phyloP scores from a whole-genome alignment of 768 basidiomycete genomes.

The Suillus alpinus region DNA sequence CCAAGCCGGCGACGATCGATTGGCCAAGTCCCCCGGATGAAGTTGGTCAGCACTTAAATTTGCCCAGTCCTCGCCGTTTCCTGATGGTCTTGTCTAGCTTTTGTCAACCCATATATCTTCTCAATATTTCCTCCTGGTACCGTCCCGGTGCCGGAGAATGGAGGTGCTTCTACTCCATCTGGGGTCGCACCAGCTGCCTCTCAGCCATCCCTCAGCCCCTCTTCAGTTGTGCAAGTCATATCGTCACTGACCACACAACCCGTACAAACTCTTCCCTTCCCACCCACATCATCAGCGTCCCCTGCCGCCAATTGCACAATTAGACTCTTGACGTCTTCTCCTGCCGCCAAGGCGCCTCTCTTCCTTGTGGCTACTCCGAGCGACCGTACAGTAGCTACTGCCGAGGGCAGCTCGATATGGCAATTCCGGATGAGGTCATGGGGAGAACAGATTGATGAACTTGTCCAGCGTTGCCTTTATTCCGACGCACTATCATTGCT shows the following conservation, averaged over 20 bases:
- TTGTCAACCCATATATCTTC: conserved; percentile 75
- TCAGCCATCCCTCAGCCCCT: conserved; percentile 40
- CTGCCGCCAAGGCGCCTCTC: conserved; percentile 48
- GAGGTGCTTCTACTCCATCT: conserved; percentile 17
- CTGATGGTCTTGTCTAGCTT: conserved; percentile 49
- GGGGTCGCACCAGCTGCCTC: conserved; percentile 23
- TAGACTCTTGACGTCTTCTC: conserved; percentile 62
- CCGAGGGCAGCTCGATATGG: conserved; percentile 82
- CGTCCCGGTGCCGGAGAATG: conserved; percentile 35
- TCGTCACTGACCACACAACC: conserved; percentile 65
- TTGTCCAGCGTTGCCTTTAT: conserved; percentile 67
- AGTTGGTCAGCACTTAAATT: conserved; percentile 48
- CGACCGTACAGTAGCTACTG: conserved; percentile 60
- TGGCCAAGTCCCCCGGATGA: conserved; percentile 88
- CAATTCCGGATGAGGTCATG: conserved; percentile 66
- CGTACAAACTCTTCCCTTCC: conserved; percentile 63
- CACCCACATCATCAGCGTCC: conserved; percentile 34
- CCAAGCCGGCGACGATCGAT: conserved; percentile 49
- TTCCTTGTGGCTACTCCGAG: conserved; percentile 72
- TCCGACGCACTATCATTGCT: conserved; percentile 78
- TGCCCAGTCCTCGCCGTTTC: conserved; percentile 57
- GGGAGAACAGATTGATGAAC: conserved; percentile 82
- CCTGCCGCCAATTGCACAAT: conserved; percentile 45
- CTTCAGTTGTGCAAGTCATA: conserved; percentile 65
- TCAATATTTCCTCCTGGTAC: conserved; percentile 71